Evolutionary conservation across 805 yeast species (phyloP).

Genomic region (Candida incommunis): DNA sequence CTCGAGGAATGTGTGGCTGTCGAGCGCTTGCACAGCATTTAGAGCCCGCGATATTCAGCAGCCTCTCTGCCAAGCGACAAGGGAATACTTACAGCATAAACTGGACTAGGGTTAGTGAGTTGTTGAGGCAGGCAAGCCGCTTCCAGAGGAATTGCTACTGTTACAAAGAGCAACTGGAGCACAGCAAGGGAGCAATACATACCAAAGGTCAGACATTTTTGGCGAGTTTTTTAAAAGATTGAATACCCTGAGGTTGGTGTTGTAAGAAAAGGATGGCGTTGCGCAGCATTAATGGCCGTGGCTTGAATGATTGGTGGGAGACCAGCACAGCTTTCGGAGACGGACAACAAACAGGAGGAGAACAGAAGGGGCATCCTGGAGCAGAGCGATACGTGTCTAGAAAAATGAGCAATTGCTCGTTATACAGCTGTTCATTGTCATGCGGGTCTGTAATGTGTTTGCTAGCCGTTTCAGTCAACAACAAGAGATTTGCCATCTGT

Average conservation of each 20-base stretch:
- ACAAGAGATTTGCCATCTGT: no score
- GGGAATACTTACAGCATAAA: slow-evolving; percentile 40
- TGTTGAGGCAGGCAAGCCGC: no score
- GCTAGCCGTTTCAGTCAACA: no score
- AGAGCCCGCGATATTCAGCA: neutral
- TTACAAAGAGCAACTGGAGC: slow-evolving; percentile 1
- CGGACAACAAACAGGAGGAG: no score
- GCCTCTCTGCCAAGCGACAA: neutral
- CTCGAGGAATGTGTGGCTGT: neutral
- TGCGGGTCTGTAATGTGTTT: no score
- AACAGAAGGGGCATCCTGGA: no score
- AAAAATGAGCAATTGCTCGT: no score
- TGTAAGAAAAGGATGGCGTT: slow-evolving; percentile 2
- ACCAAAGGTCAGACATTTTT: slow-evolving; percentile 67
- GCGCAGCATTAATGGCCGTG: slow-evolving; percentile 1
- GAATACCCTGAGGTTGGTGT: slow-evolving; percentile 1
- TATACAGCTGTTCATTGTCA: no score
- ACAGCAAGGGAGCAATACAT: slow-evolving; percentile 24
- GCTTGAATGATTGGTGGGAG: neutral
- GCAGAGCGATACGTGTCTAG: no score
- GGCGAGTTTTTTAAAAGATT: neutral
- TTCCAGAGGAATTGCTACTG: slow-evolving; percentile 1
- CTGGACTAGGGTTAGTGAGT: slow-evolving; percentile 51
- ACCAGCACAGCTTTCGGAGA: neutral
- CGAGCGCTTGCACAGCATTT: neutral